A percentile compares a stretch with the other conserved stretches of the same genome.
Conservation (phyloP, 2,329 filamentous ascomycete species). For the Coniochaeta prunicola region DNA sequence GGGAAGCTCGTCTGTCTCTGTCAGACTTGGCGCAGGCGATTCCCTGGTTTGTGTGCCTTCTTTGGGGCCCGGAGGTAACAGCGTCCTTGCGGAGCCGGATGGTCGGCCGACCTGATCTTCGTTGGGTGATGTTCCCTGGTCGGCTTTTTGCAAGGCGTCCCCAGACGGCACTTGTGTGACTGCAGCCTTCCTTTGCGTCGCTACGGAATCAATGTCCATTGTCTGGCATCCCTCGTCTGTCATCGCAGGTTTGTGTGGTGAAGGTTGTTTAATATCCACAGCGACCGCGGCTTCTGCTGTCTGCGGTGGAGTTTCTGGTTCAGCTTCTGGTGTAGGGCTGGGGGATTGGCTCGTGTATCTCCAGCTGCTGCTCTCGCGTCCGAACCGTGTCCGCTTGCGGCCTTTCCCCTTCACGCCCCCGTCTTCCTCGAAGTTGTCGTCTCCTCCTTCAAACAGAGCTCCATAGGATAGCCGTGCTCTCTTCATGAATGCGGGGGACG, state of each 20-base stretch:
- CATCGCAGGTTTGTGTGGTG: constrained; percentile 16
- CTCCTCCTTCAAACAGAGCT: constrained; percentile 53
- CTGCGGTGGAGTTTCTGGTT: constrained; percentile 16
- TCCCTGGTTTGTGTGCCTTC: neutral
- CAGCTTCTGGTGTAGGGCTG: constrained; percentile 50
- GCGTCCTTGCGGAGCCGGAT: neutral
- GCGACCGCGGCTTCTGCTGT: constrained; percentile 14
- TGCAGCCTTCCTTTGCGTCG: neutral
- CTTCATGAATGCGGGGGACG: constrained; percentile 76
- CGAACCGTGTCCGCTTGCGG: constrained; percentile 64
- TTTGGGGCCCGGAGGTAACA: neutral
- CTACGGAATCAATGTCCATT: constrained; percentile 13
- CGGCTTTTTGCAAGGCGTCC: too few relatives aligned
- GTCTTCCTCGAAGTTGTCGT: constrained; percentile 67
- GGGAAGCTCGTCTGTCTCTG: neutral
- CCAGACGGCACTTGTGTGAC: neutral
- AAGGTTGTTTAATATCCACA: constrained; percentile 4
- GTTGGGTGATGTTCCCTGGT: neutral
- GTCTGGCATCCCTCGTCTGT: constrained; percentile 24
- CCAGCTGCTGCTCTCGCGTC: constrained; percentile 63
- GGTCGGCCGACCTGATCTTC: neutral
- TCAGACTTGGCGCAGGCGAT: neutral
- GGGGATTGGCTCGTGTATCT: constrained; percentile 64
- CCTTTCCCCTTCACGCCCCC: constrained; percentile 51
- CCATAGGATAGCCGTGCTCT: constrained; percentile 63